Evolutionary conservation across 2,329 filamentous ascomycete species (phyloP).

Genomic region (Colletotrichum tanaceti): DNA sequence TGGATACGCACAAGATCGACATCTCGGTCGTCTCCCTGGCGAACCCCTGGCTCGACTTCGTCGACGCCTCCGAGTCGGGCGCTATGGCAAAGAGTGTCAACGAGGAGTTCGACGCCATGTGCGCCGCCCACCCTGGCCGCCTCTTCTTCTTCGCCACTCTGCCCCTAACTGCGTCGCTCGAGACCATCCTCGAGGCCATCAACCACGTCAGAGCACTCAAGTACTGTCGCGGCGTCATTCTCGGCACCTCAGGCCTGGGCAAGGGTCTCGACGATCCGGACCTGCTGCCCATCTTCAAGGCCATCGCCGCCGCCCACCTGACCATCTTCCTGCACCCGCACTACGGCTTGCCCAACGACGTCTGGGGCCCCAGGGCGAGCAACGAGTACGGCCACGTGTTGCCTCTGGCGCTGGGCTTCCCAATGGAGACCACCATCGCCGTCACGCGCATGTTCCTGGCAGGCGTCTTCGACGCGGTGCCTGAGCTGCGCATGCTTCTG

Average conservation of each 20-base stretch:
- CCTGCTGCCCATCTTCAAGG: constrained; percentile 78
- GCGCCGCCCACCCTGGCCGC: constrained; percentile 71
- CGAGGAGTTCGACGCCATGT: constrained; percentile 79
- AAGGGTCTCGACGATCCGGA: constrained; percentile 81
- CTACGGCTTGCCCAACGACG: constrained; percentile 84
- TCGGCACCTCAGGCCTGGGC: constrained; percentile 86
- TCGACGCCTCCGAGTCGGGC: constrained; percentile 70
- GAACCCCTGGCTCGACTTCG: constrained; percentile 94
- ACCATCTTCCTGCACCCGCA: constrained; percentile 90
- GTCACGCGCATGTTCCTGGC: constrained; percentile 88
- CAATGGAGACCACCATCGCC: constrained; percentile 92
- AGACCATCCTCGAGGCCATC: constrained; percentile 74
- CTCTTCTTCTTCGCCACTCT: constrained; percentile 87
- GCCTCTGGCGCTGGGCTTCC: constrained; percentile 86
- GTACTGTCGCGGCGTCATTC: constrained; percentile 85
- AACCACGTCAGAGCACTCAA: constrained; percentile 69
- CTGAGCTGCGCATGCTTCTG: constrained; percentile 76
- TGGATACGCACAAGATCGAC: constrained; percentile 85
- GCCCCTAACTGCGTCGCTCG: constrained; percentile 75
- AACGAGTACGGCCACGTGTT: constrained; percentile 87
- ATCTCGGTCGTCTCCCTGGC: constrained; percentile 88
- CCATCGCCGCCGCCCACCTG: constrained; percentile 72
- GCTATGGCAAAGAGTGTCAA: constrained; percentile 77
- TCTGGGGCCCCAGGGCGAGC: constrained; percentile 78
- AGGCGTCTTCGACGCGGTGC: constrained; percentile 83